Conservation (phyloP, 768 basidiomycete species). For the Agrocybe pediades region DNA sequence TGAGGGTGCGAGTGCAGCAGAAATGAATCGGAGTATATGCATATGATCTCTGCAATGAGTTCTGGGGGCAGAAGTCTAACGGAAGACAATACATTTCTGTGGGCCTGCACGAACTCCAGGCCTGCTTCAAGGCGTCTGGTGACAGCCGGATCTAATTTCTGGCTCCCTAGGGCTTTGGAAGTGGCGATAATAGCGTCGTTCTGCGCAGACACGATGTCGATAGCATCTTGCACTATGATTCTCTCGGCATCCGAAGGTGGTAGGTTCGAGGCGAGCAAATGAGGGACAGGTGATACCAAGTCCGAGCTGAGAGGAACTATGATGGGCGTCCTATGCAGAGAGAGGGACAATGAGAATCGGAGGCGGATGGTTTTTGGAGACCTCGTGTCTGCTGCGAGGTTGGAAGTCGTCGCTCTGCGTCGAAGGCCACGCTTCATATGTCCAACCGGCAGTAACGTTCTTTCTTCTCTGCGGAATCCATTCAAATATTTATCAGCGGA, state of each 20-base stretch:
- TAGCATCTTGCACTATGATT: slow-evolving; percentile 2
- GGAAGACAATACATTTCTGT: slow-evolving; percentile 7
- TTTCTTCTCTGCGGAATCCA: neutral
- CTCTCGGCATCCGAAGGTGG: slow-evolving; percentile 13
- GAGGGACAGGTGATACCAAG: slow-evolving; percentile 11
- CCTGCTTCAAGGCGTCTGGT: slow-evolving; percentile 5
- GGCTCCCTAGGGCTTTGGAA: neutral
- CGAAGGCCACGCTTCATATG: neutral
- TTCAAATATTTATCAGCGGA: neutral
- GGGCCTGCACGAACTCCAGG: slow-evolving; percentile 4
- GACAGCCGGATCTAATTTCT: neutral
- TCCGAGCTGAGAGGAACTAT: neutral
- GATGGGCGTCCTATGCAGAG: neutral
- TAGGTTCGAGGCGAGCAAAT: slow-evolving; percentile 8
- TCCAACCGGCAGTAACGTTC: no score
- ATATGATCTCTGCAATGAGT: slow-evolving; percentile 8
- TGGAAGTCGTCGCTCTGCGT: neutral
- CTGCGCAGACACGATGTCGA: slow-evolving; percentile 8
- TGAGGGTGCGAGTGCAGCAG: slow-evolving; percentile 2
- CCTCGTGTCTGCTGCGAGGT: slow-evolving; percentile 1
- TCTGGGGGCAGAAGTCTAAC: slow-evolving; percentile 10
- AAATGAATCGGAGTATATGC: slow-evolving; percentile 3
- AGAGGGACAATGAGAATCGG: neutral
- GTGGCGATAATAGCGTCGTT: neutral
- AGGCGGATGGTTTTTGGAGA: neutral